Evolutionary conservation across 2,329 filamentous ascomycete species (phyloP).

Genomic region (Neocucurbitaria cava): DNA sequence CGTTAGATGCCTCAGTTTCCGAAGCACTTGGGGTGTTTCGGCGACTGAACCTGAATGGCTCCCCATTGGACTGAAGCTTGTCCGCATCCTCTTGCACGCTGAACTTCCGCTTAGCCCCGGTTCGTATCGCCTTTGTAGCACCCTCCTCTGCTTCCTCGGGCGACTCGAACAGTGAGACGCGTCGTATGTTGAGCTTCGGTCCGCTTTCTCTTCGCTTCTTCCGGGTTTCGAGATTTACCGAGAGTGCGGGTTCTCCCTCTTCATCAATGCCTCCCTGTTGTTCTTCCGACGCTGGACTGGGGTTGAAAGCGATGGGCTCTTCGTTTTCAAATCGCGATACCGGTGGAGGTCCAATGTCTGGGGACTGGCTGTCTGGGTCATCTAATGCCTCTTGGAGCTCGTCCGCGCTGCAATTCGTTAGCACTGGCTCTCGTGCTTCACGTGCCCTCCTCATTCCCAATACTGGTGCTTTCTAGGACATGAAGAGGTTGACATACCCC

Average conservation of each 20-base stretch:
- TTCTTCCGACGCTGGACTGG: conserved; percentile 30
- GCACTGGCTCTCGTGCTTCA: conserved; percentile 1
- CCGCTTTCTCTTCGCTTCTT: conserved; percentile 60
- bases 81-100: conserved; percentile 61
- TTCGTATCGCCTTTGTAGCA: conserved; percentile 45
- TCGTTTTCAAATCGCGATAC: conserved; percentile 60
- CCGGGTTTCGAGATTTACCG: conserved; percentile 60
- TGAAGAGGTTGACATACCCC: conserved; percentile 60
- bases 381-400: conserved; percentile 63
- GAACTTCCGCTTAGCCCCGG: conserved; percentile 65
- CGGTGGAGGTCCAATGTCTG: conserved; percentile 69
- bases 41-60: conserved; percentile 58
- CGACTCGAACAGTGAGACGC: conserved; percentile 54
- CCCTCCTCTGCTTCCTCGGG: conserved; percentile 41
- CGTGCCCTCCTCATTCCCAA: neutral
- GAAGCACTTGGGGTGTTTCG: conserved; percentile 29
- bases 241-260: conserved; percentile 48
- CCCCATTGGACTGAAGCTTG: conserved; percentile 35
- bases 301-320: conserved; percentile 56
- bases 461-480: neutral
- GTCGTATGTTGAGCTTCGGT: conserved; percentile 51
- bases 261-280: conserved; percentile 40
- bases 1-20: conserved; percentile 23
- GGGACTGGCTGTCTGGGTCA: conserved; percentile 66
- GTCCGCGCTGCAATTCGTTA: conserved; percentile 57